phyloP scores from a whole-genome alignment of 345 rosid species.

The Geranium rotundifolium region DNA sequence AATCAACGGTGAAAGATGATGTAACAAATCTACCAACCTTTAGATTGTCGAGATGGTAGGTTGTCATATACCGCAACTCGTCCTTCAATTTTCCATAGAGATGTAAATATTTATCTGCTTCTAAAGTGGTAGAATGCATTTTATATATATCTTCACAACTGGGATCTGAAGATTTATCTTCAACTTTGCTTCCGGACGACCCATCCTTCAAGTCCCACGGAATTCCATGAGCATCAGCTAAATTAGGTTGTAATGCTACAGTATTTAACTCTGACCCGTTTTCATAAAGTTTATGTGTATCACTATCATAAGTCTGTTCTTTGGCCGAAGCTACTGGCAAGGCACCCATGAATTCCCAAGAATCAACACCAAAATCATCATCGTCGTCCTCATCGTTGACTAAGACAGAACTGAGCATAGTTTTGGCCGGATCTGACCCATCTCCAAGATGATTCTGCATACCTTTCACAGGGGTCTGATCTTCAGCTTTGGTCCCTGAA shows the following conservation, averaged over 20 bases:
- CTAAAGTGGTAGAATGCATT: constrained; percentile 13
- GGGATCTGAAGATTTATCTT: constrained; percentile 12
- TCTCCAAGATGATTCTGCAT: constrained; percentile 22
- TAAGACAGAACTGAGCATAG: constrained; percentile 16
- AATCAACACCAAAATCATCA: constrained; percentile 25
- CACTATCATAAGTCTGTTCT: constrained; percentile 16
- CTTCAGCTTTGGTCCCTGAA: constrained; percentile 20
- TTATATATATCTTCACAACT: constrained; percentile 20
- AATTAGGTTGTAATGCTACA: constrained; percentile 16
- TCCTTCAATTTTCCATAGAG: constrained; percentile 53
- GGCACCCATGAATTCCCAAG: constrained; percentile 70
- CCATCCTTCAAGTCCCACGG: constrained; percentile 43
- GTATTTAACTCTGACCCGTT: constrained; percentile 19
- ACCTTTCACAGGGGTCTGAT: constrained; percentile 18
- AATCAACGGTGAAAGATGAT: constrained; percentile 3
- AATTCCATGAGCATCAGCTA: constrained; percentile 19
- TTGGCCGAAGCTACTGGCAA: constrained; percentile 19
- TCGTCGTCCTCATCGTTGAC: constrained; percentile 27
- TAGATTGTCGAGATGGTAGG: constrained; percentile 42
- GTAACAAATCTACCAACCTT: constrained; percentile 36
- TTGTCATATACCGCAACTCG: constrained; percentile 36
- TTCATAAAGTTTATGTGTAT: constrained; percentile 19
- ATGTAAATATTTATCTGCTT: constrained; percentile 30
- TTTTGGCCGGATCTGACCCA: constrained; percentile 19
- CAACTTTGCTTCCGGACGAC: constrained; percentile 18